These are phyloP conservation scores for Cubamyces lactineus DNA, from an alignment of 768 basidiomycete species.

Conservation along the genomic window DNA sequence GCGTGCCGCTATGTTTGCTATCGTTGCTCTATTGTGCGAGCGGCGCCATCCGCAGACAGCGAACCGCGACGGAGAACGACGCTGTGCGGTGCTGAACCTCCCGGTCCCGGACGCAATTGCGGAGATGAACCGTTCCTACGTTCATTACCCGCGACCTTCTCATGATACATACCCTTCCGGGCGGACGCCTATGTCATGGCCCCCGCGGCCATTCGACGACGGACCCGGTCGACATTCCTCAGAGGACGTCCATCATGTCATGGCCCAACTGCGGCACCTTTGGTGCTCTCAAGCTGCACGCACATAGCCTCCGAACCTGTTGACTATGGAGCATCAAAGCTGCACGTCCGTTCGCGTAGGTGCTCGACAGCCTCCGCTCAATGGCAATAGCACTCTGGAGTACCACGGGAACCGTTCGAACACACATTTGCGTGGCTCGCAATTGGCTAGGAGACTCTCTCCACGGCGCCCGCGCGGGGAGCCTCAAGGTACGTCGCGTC, in stretches of 20 bases:
- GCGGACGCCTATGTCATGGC: conserved; percentile 4
- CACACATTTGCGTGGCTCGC: not conserved
- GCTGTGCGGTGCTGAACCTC: not conserved
- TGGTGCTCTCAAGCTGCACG: not conserved
- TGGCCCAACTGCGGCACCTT: too few relatives aligned
- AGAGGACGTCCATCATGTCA: too few relatives aligned
- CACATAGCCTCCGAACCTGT: conserved; percentile 8
- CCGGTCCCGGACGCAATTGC: not conserved
- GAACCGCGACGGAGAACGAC: too few relatives aligned
- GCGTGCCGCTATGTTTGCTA: not conserved
- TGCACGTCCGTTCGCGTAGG: not conserved
- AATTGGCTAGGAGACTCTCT: not conserved
- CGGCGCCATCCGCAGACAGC: too few relatives aligned
- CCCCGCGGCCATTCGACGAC: not conserved
- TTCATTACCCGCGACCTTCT: not conserved
- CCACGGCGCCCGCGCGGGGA: not conserved
- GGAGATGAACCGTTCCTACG: conserved; percentile 5
- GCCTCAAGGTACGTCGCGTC: conserved; percentile 2
- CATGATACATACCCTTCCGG: not conserved
- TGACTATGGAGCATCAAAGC: conserved; percentile 14
- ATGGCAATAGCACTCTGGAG: not conserved
- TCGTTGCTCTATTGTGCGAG: not conserved
- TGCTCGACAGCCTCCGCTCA: not conserved
- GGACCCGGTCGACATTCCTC: not conserved
- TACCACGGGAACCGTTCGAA: not conserved